Conservation (phyloP, 352 stramenopile species). For the Phytophthora meadii region DNA sequence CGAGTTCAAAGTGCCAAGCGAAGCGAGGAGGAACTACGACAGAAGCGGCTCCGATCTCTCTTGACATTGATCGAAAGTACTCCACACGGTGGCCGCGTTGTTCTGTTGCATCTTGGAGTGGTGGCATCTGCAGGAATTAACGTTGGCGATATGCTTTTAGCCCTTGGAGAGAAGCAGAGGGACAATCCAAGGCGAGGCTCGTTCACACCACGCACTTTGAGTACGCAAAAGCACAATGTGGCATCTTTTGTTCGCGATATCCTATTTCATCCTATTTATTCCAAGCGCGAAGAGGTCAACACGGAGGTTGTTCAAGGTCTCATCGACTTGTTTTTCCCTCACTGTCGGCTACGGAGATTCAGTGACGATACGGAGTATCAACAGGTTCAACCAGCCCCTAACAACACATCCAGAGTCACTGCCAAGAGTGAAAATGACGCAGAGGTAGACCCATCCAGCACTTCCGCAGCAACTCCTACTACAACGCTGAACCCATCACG, state of each 20-base stretch:
- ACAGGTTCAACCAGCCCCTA: slow-evolving; percentile 8
- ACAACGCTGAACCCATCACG: slow-evolving; percentile 4
- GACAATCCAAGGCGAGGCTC: slow-evolving; percentile 40
- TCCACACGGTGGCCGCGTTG: slow-evolving; percentile 55
- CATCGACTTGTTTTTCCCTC: slow-evolving; percentile 75
- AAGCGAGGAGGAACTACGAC: slow-evolving; percentile 45
- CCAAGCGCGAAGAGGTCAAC: slow-evolving; percentile 51
- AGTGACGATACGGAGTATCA: slow-evolving; percentile 64
- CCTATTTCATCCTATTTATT: slow-evolving; percentile 79
- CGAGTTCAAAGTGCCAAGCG: slow-evolving; percentile 37
- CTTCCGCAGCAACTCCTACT: neutral
- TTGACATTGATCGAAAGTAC: slow-evolving; percentile 62
- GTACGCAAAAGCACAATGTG: slow-evolving; percentile 55
- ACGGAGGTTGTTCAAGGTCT: slow-evolving; percentile 51
- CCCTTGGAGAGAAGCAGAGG: slow-evolving; percentile 64
- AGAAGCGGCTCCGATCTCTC: slow-evolving; percentile 47
- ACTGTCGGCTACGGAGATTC: slow-evolving; percentile 70
- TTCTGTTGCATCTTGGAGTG: slow-evolving; percentile 72
- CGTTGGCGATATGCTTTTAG: slow-evolving; percentile 60
- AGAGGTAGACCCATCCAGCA: slow-evolving; percentile 16
- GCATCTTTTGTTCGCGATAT: slow-evolving; percentile 78
- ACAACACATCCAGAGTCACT: slow-evolving; percentile 15
- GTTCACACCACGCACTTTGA: slow-evolving; percentile 30
- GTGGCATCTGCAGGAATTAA: slow-evolving; percentile 48
- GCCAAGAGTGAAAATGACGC: slow-evolving; percentile 33